phyloP scores from a whole-genome alignment of 2,329 filamentous ascomycete species.

The Aspergillus transmontanensis region DNA sequence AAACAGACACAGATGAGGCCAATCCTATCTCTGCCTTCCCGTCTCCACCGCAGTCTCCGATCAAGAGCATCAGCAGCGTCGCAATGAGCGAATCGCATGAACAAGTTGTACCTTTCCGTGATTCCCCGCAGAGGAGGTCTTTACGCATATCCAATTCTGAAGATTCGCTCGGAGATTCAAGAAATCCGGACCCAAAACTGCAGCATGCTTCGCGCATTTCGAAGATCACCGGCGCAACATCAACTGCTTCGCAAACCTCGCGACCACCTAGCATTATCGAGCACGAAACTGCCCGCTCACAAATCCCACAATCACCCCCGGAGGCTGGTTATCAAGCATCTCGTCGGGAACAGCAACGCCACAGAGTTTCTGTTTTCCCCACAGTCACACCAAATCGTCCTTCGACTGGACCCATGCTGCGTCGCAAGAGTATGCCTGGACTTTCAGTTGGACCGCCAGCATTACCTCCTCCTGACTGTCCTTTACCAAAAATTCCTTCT shows the following conservation, averaged over 20 bases:
- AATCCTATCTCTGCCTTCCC: constrained; percentile 27
- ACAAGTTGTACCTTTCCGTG: constrained; percentile 14
- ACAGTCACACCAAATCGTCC: constrained; percentile 6
- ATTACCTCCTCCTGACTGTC: constrained; percentile 37
- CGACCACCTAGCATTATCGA: constrained; percentile 26
- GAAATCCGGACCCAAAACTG: constrained; percentile 7
- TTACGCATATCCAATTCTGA: constrained; percentile 34
- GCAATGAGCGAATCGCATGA: constrained; percentile 26
- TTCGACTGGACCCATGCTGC: constrained; percentile 21
- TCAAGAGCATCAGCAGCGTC: constrained; percentile 28
- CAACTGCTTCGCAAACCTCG: constrained; percentile 19
- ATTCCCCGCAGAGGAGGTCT: constrained; percentile 20
- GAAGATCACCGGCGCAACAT: constrained; percentile 4
- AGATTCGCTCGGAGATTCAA: constrained; percentile 27
- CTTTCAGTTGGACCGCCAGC: constrained; percentile 32
- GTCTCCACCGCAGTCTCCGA: constrained; percentile 37
- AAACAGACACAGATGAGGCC: constrained; percentile 15
- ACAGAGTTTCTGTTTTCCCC: constrained; percentile 18
- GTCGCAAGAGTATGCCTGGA: constrained; percentile 38
- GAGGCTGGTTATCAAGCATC: background rate
- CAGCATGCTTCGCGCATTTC: constrained; percentile 22
- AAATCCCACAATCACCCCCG: constrained; percentile 10
- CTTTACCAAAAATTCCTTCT: constrained; percentile 36
- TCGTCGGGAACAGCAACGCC: constrained; percentile 15
- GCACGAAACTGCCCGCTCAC: constrained; percentile 11